These are phyloP conservation scores for Eucalyptus albens DNA, from an alignment of 345 rosid species.

Conservation along the genomic window DNA sequence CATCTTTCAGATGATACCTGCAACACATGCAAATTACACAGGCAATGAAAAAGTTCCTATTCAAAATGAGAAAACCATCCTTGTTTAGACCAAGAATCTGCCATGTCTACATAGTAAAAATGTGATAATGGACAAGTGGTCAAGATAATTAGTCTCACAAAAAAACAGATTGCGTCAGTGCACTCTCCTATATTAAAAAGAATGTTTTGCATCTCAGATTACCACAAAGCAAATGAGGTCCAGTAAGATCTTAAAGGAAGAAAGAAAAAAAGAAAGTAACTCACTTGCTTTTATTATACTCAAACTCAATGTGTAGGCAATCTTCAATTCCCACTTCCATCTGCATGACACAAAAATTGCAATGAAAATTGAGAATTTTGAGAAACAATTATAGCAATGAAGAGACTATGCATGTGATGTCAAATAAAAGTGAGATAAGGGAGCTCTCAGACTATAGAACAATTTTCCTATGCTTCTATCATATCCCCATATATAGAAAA, in stretches of 20 bases:
- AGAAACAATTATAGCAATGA: background rate
- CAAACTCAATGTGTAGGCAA: constrained; percentile 95
- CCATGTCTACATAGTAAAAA: background rate
- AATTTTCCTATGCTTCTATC: background rate
- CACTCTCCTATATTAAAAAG: background rate
- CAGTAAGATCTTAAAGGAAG: background rate
- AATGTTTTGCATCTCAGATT: background rate
- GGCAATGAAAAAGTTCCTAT: background rate
- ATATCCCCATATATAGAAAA: background rate
- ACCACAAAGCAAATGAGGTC: background rate
- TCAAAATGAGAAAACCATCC: background rate
- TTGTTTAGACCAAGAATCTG: background rate
- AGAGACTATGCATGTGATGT: background rate
- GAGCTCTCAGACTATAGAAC: background rate
- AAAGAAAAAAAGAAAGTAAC: background rate
- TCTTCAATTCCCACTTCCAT: constrained; percentile 99
- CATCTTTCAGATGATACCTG: constrained; percentile 97
- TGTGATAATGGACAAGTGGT: background rate
- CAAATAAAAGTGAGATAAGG: background rate
- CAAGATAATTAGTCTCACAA: background rate
- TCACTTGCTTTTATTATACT: constrained; percentile 99
- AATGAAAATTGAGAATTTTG: background rate
- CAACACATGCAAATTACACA: background rate
- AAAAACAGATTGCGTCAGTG: background rate
- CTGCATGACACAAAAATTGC: constrained; percentile 19